These are phyloP conservation scores for Eragrostis curvula DNA, from an alignment of 176 grass and related monocot genomes.

Conservation along the genomic window DNA sequence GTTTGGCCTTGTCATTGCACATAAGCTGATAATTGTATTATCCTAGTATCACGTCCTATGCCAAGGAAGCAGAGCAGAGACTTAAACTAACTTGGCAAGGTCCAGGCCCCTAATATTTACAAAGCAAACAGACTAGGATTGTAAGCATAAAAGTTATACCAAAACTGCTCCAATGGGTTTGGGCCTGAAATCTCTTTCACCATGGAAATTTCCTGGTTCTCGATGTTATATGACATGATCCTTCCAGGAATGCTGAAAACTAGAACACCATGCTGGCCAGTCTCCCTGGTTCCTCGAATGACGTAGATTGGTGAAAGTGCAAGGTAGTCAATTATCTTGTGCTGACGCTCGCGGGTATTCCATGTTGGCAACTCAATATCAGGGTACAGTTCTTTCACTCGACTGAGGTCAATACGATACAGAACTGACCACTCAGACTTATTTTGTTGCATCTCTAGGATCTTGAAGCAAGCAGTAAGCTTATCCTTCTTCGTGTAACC, in stretches of 20 bases:
- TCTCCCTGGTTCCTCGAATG: not conserved
- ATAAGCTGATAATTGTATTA: not conserved
- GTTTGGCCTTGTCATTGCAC: not conserved
- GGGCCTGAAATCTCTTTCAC: not conserved
- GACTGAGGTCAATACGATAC: not conserved
- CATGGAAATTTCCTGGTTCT: not conserved
- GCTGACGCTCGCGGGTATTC: not conserved
- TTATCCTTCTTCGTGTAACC: conserved; percentile 5
- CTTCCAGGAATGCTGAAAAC: not conserved
- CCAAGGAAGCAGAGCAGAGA: not conserved
- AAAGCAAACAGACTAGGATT: not conserved
- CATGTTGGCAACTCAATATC: not conserved
- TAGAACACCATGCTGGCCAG: not conserved
- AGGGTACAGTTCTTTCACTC: not conserved
- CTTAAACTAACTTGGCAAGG: too few species aligned
- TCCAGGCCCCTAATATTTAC: not conserved
- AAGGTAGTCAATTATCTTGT: conserved; percentile 6
- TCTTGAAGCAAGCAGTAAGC: not conserved
- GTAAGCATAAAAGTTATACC: conserved; percentile 4
- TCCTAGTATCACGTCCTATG: not conserved
- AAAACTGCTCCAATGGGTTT: not conserved
- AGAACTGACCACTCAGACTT: not conserved
- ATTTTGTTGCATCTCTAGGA: not conserved
- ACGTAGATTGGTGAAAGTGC: conserved; percentile 3
- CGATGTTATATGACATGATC: conserved; percentile 5